Conservation (phyloP, 768 basidiomycete species). For the Calvatia gigantea region DNA sequence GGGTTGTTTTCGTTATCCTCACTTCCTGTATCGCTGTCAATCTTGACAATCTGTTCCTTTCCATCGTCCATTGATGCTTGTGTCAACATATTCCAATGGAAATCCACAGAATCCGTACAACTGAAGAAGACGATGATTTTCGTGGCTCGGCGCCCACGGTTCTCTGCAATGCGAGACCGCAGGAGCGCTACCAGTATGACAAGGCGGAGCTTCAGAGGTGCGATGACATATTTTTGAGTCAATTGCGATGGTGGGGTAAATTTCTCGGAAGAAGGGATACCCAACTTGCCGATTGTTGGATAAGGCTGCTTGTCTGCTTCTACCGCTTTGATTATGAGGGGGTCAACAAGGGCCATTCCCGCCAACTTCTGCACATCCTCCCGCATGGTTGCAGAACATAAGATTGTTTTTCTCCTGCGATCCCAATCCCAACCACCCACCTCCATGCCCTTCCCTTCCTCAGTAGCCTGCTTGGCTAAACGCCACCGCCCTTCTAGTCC, state of each 20-base stretch:
- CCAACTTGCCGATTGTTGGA: not conserved
- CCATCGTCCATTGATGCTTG: constrained; percentile 58
- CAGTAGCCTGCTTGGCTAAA: constrained; percentile 64
- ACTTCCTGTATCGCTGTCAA: constrained; percentile 19
- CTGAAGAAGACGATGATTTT: constrained; percentile 95
- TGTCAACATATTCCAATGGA: constrained; percentile 85
- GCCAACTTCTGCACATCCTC: constrained; percentile 95
- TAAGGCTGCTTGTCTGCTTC: constrained; percentile 39
- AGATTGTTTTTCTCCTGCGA: constrained; percentile 72
- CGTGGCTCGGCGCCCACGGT: constrained; percentile 44
- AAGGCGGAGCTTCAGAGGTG: constrained; percentile 91
- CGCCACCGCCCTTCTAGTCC: constrained; percentile 80
- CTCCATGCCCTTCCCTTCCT: constrained; percentile 64
- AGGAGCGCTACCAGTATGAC: constrained; percentile 87
- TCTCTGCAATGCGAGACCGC: constrained; percentile 71
- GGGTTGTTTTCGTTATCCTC: constrained; percentile 21
- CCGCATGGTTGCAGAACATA: constrained; percentile 95
- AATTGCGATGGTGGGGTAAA: constrained; percentile 96
- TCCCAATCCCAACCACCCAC: constrained; percentile 88
- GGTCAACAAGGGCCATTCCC: constrained; percentile 72
- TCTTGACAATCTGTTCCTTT: constrained; percentile 15
- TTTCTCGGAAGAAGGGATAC: constrained; percentile 15
- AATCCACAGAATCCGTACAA: constrained; percentile 97
- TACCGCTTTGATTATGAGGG: constrained; percentile 79
- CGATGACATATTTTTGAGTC: constrained; percentile 84